Percentiles rank a stretch among this genome's conserved stretches.
These are phyloP conservation scores for Gamarada debralockiae DNA, from an alignment of 495 filamentous ascomycete species.

Conservation along the genomic window DNA sequence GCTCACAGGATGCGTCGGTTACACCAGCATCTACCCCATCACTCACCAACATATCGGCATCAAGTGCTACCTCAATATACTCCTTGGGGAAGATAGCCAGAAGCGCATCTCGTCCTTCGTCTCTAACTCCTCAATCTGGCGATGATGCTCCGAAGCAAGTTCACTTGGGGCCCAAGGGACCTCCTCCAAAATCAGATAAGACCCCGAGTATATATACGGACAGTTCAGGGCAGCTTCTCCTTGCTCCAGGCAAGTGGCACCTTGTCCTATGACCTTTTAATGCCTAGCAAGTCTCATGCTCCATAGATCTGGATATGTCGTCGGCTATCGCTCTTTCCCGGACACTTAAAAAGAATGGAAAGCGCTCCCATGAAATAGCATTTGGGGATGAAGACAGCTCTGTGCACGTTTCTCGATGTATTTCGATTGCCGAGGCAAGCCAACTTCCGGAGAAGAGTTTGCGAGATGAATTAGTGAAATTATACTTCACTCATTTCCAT, in stretches of 20 bases:
- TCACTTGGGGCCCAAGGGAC: background rate
- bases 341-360: background rate
- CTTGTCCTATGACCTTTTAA: background rate
- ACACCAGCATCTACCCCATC: background rate
- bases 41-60: background rate
- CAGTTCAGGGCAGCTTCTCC: background rate
- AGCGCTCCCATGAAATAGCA: background rate
- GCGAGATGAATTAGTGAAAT: background rate
- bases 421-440: background rate
- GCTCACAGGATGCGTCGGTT: background rate
- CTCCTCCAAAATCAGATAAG: background rate
- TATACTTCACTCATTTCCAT: slow-evolving; percentile 4
- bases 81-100: background rate
- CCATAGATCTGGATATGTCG: background rate
- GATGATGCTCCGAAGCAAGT: background rate
- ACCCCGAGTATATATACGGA: background rate
- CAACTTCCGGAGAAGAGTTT: background rate
- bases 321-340: background rate
- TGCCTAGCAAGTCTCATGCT: no score
- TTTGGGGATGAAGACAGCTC: background rate
- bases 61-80: background rate
- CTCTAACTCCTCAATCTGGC: background rate
- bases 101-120: background rate
- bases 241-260: background rate
- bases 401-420: background rate